Evolutionary conservation across 2,329 filamentous ascomycete species (phyloP).

Genomic region (Thermoascus crustaceus): DNA sequence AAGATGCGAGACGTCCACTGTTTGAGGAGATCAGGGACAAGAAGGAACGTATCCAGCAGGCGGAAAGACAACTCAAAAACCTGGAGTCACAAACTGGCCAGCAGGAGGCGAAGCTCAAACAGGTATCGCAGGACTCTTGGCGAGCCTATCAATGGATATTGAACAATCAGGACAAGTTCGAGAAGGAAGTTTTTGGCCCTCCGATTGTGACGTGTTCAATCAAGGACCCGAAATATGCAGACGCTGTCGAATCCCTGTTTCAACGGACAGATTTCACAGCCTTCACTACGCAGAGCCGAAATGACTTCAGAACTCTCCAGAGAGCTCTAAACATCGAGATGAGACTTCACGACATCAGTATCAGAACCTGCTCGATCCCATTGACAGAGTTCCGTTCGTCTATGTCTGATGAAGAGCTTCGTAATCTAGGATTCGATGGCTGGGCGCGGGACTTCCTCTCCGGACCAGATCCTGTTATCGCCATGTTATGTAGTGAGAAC

Average conservation of each 20-base stretch:
- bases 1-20: conserved; percentile 23
- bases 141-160: conserved; percentile 77
- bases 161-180: conserved; percentile 59
- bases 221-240: conserved; percentile 60
- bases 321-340: conserved; percentile 55
- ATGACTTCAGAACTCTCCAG: conserved; percentile 68
- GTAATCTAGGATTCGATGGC: conserved; percentile 60
- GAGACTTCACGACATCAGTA: conserved; percentile 60
- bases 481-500: conserved; percentile 74
- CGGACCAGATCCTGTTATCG: conserved; percentile 74
- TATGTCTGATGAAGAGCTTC: conserved; percentile 49
- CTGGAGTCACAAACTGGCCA: conserved; percentile 70
- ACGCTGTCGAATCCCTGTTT: conserved; percentile 53
- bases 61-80: conserved; percentile 44
- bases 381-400: conserved; percentile 50
- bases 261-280: conserved; percentile 46
- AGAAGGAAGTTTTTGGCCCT: conserved; percentile 70
- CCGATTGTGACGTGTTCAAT: conserved; percentile 73
- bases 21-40: conserved; percentile 29
- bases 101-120: conserved; percentile 58
- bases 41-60: conserved; percentile 30
- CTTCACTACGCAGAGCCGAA: conserved; percentile 66
- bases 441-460: conserved; percentile 72
- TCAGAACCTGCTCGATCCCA: conserved; percentile 54
- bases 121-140: conserved; percentile 54